A percentile compares a stretch with the other conserved stretches of the same genome.
These are phyloP conservation scores for Arbutus unedo DNA, from an alignment of 148 eudicot genomes.

Conservation along the genomic window DNA sequence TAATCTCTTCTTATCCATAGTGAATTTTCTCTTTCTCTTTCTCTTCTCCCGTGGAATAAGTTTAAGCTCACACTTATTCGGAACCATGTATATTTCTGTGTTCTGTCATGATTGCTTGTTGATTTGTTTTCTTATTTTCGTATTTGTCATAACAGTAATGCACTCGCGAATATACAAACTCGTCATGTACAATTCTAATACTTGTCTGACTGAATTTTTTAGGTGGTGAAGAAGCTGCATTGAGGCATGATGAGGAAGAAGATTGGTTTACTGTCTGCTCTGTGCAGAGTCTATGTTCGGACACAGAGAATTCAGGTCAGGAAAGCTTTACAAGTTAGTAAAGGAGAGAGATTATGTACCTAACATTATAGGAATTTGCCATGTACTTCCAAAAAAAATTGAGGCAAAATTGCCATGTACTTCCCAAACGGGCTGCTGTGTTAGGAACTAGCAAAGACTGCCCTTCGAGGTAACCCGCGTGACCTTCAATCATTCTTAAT, in stretches of 20 bases:
- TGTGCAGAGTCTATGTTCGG: background rate
- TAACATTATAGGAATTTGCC: background rate
- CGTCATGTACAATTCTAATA: background rate
- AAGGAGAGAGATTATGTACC: background rate
- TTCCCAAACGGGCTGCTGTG: background rate
- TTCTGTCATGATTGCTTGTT: no score
- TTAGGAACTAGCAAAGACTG: no score
- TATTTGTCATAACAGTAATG: background rate
- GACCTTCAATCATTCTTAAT: no score
- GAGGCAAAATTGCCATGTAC: background rate
- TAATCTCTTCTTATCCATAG: no score
- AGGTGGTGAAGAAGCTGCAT: background rate
- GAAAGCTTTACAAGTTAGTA: background rate
- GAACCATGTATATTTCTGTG: no score
- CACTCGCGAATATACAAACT: background rate
- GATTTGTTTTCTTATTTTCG: background rate
- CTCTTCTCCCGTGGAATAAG: no score
- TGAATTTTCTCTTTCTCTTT: no score
- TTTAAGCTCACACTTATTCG: no score
- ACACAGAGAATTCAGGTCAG: background rate
- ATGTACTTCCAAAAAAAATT: background rate
- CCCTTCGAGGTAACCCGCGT: no score
- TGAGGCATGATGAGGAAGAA: background rate
- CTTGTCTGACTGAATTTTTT: background rate
- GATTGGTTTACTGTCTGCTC: background rate